Percentiles rank a stretch among this genome's conserved stretches.
Evolutionary conservation across 2,329 filamentous ascomycete species (phyloP).

Genomic region (Talaromyces sp.): DNA sequence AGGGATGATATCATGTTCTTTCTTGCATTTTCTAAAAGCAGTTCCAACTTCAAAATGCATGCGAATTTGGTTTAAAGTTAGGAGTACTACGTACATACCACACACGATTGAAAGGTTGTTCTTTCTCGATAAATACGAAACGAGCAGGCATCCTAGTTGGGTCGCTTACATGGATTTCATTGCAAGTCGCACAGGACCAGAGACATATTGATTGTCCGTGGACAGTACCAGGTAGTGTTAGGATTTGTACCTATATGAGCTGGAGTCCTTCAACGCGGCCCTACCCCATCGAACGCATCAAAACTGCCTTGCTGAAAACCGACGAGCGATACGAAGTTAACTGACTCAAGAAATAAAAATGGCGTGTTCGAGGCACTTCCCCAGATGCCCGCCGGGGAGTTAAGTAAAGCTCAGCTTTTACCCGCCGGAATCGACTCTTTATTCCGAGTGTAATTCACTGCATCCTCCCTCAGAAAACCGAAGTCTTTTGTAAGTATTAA

Average conservation of each 20-base stretch:
- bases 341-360: not conserved
- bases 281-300: not conserved
- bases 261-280: not conserved
- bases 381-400: not conserved
- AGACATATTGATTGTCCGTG: too few species aligned
- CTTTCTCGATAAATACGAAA: not conserved
- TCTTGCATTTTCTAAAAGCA: not conserved
- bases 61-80: not conserved
- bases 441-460: not conserved
- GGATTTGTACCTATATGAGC: not conserved
- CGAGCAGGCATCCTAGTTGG: not conserved
- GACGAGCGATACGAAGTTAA: too few species aligned
- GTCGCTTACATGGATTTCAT: not conserved
- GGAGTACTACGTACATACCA: not conserved
- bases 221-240: not conserved
- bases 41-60: not conserved
- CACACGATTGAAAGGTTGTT: not conserved
- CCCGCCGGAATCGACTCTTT: not conserved
- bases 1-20: not conserved
- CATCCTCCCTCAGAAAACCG: too few species aligned
- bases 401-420: not conserved
- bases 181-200: too few species aligned
- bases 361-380: not conserved
- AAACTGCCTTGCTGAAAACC: not conserved
- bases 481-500: too few species aligned